A percentile compares a stretch with the other conserved stretches of the same genome.
Conservation (phyloP, 768 basidiomycete genomes). For the Cystofilobasidium bisporidii region DNA sequence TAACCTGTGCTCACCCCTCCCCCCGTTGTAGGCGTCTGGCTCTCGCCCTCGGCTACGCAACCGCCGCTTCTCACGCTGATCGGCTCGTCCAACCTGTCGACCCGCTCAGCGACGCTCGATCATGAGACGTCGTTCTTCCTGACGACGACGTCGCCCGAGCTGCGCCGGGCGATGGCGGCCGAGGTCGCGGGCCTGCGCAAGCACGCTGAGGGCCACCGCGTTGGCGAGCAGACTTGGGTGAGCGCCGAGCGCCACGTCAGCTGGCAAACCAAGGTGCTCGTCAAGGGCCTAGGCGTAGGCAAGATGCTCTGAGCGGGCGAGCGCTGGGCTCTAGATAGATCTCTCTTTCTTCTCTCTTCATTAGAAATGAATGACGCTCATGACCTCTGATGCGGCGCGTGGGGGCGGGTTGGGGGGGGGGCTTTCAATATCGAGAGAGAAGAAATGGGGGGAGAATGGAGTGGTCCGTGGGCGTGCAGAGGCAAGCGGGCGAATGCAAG, state of each 20-base stretch:
- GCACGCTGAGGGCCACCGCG: constrained; percentile 13
- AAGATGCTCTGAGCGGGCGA: constrained; percentile 1
- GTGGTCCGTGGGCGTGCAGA: too few relatives aligned
- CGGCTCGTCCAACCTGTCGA: constrained; percentile 89
- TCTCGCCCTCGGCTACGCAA: constrained; percentile 46
- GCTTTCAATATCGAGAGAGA: too few relatives aligned
- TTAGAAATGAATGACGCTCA: too few relatives aligned
- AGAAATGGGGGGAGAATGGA: too few relatives aligned
- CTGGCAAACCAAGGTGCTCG: constrained; percentile 55
- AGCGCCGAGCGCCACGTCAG: constrained; percentile 53
- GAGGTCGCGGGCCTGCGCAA: constrained; percentile 39
- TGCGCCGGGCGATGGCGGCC: constrained; percentile 36
- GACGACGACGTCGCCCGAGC: constrained; percentile 51
- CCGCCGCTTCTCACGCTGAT: constrained; percentile 68
- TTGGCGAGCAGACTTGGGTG: constrained; percentile 49
- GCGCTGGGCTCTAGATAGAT: too few relatives aligned
- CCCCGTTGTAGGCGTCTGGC: constrained; percentile 92
- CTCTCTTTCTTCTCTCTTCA: too few relatives aligned
- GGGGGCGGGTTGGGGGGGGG: too few relatives aligned
- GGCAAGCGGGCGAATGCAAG: background rate
- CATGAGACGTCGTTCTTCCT: constrained; percentile 84
- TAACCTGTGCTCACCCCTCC: background rate
- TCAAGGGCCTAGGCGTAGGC: constrained; percentile 50
- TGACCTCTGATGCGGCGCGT: too few relatives aligned
- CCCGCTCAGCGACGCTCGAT: constrained; percentile 79